These are phyloP conservation scores for Lathyrus aphaca DNA, from an alignment of 306 rosid species.

Conservation along the genomic window DNA sequence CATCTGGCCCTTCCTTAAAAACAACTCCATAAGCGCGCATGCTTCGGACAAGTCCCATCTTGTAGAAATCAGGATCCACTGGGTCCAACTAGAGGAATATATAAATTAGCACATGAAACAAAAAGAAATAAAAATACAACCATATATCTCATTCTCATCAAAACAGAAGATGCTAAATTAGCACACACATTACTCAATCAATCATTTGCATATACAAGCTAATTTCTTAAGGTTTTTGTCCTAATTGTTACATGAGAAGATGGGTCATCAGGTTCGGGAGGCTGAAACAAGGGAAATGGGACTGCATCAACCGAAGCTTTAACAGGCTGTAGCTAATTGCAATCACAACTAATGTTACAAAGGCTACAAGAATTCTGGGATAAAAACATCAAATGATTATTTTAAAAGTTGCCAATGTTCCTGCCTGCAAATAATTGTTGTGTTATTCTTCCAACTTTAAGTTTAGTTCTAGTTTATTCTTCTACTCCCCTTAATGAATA, in stretches of 20 bases:
- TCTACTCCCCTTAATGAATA: too few species aligned
- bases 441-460: too few species aligned
- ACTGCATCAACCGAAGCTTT: conserved; percentile 58
- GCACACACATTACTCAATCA: conserved; percentile 2
- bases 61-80: conserved; percentile 93
- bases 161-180: conserved; percentile 20
- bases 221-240: not conserved
- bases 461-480: too few species aligned
- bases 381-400: too few species aligned
- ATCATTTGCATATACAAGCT: conserved; percentile 14
- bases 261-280: conserved; percentile 55
- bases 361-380: too few species aligned
- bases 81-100: conserved; percentile 69
- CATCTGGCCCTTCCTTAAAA: conserved; percentile 91
- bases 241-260: conserved; percentile 59
- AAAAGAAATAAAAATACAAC: not conserved
- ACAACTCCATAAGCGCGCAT: conserved; percentile 94
- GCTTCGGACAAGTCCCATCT: conserved; percentile 80
- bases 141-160: conserved; percentile 4
- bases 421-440: too few species aligned
- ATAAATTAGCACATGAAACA: conserved; percentile 8
- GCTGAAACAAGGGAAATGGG: conserved; percentile 66
- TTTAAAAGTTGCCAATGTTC: too few species aligned
- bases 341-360: too few species aligned
- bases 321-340: conserved; percentile 52